phyloP scores from a whole-genome alignment of 1,284 basidiomycete genomes.

The Pseudozyma sp. region DNA sequence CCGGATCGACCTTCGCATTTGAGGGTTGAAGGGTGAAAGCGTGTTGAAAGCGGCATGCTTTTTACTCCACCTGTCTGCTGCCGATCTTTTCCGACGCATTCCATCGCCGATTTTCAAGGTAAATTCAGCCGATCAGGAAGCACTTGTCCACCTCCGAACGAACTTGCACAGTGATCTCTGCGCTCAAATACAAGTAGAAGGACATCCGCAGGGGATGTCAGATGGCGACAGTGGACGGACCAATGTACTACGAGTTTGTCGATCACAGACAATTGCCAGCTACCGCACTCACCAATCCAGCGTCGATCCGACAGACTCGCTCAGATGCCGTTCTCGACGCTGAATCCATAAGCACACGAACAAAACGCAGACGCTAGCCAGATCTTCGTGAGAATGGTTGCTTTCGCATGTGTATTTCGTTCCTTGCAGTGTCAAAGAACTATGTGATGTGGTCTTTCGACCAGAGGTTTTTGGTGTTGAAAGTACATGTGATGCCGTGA shows the following conservation, averaged over 20 bases:
- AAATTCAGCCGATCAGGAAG: constrained; percentile 1
- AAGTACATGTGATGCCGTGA: constrained; percentile 6
- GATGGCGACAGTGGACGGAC: too few relatives aligned
- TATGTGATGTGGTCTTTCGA: constrained; percentile 24
- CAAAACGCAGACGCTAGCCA: not conserved
- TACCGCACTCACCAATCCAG: too few relatives aligned
- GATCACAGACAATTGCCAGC: too few relatives aligned
- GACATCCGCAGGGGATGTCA: too few relatives aligned
- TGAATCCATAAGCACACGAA: not conserved
- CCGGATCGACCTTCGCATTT: not conserved
- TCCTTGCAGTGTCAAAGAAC: constrained; percentile 8
- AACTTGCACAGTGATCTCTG: too few relatives aligned
- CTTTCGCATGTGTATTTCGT: constrained; percentile 37
- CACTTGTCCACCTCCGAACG: not conserved
- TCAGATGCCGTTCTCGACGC: too few relatives aligned
- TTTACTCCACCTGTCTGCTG: not conserved
- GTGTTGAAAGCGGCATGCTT: constrained; percentile 1
- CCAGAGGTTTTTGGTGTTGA: constrained; percentile 26
- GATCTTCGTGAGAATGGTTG: constrained; percentile 24
- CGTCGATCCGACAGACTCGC: too few relatives aligned
- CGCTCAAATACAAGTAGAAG: too few relatives aligned
- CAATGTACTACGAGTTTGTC: too few relatives aligned
- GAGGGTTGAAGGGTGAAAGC: too few relatives aligned
- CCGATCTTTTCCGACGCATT: constrained; percentile 3
- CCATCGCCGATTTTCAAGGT: not conserved